Conservation (phyloP, 345 rosid genomes). For the Microcos paniculata region DNA sequence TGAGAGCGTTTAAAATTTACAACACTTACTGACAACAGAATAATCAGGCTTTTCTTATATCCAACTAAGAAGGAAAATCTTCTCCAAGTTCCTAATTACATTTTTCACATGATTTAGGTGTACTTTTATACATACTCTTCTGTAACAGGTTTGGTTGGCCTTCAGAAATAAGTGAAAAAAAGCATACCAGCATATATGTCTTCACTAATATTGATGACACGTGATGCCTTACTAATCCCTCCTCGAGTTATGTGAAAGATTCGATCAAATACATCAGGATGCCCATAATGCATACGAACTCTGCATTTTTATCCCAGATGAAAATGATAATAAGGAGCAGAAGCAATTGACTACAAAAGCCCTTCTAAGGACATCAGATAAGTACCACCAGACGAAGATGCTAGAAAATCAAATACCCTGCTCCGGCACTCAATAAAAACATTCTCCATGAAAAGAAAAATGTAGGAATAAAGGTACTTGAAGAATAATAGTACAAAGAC, state of each 20-base stretch:
- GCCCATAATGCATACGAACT: slow-evolving; percentile 99
- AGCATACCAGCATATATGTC: slow-evolving; percentile 93
- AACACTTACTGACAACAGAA: background rate
- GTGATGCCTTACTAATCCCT: slow-evolving; percentile 98
- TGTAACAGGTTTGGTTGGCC: background rate
- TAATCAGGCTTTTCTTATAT: background rate
- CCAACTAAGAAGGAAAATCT: background rate
- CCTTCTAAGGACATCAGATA: background rate
- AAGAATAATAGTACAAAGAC: background rate
- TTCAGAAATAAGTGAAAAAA: background rate
- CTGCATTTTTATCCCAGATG: slow-evolving; percentile 48
- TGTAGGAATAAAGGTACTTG: background rate
- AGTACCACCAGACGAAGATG: background rate
- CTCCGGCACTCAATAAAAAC: background rate
- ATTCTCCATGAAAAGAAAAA: background rate
- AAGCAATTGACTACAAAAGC: background rate
- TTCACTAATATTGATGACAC: slow-evolving; percentile 95
- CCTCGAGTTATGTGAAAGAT: slow-evolving; percentile 95
- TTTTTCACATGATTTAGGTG: background rate
- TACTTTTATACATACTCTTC: background rate
- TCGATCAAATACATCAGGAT: slow-evolving; percentile 98
- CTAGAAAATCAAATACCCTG: background rate
- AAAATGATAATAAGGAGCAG: background rate
- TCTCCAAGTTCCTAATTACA: background rate
- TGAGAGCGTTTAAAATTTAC: background rate